Conservation (phyloP, 805 yeast genomes). For the Candida rishiriensis region DNA sequence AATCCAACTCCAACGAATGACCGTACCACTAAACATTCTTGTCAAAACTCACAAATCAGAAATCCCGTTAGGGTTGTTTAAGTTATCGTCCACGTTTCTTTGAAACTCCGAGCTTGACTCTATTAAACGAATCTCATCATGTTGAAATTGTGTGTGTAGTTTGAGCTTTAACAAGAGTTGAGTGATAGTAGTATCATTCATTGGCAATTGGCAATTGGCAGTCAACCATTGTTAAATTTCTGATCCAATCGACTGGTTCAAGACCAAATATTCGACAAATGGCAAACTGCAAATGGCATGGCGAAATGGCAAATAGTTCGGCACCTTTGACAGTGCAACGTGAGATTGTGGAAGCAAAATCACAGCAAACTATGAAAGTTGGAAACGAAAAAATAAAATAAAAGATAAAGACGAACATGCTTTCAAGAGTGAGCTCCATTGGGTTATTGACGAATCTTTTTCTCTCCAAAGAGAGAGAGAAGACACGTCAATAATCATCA, state of each 20-base stretch:
- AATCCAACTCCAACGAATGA: too few relatives aligned
- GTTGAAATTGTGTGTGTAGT: conserved; percentile 10
- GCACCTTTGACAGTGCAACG: conserved; percentile 65
- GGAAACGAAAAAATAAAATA: conserved; percentile 1
- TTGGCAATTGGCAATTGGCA: conserved; percentile 1
- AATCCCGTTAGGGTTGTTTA: conserved; percentile 18
- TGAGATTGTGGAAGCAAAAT: conserved; percentile 25
- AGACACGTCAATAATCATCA: conserved; percentile 48
- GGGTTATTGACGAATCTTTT: conserved; percentile 42
- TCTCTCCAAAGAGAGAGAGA: conserved; percentile 10
- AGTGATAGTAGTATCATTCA: background rate
- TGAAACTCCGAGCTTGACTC: conserved; percentile 85
- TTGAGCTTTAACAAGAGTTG: background rate
- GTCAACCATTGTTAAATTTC: background rate
- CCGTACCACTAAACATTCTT: too few relatives aligned
- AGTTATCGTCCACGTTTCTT: conserved; percentile 50
- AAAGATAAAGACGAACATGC: conserved; percentile 47
- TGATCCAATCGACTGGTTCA: background rate
- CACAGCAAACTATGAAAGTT: conserved; percentile 21
- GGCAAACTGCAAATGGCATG: conserved; percentile 33
- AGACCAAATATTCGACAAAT: background rate
- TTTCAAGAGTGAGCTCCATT: conserved; percentile 81
- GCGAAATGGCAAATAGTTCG: conserved; percentile 44
- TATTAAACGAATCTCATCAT: conserved; percentile 74
- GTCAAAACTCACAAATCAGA: conserved; percentile 12